phyloP scores from a whole-genome alignment of 768 basidiomycete species.

The Podaxis sp. region DNA sequence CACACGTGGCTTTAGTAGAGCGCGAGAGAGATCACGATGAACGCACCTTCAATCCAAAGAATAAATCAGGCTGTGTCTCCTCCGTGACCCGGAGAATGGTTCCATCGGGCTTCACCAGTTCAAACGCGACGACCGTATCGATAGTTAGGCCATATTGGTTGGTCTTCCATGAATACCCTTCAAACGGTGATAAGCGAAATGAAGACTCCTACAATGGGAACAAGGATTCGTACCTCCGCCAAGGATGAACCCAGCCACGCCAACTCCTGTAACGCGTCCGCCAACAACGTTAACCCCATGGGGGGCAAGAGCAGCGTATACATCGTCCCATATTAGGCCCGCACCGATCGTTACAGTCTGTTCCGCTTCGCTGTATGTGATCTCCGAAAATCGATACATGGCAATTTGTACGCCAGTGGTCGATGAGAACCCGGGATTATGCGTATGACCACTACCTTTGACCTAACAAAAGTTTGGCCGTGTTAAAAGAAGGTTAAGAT shows the following conservation, averaged over 20 bases:
- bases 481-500: conserved; percentile 32
- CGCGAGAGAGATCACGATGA: background rate
- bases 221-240: conserved; percentile 44
- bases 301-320: conserved; percentile 50
- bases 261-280: conserved; percentile 56
- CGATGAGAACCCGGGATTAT: conserved; percentile 59
- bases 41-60: conserved; percentile 33
- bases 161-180: conserved; percentile 64
- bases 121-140: conserved; percentile 56
- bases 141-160: conserved; percentile 60
- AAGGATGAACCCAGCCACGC: conserved; percentile 57
- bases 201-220: background rate
- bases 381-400: conserved; percentile 47
- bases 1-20: background rate
- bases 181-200: conserved; percentile 28
- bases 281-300: conserved; percentile 56
- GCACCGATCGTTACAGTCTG: conserved; percentile 44
- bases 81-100: conserved; percentile 36
- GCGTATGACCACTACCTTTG: conserved; percentile 62
- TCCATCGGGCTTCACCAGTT: conserved; percentile 59
- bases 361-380: conserved; percentile 38
- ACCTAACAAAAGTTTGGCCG: conserved; percentile 38
- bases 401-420: conserved; percentile 60
- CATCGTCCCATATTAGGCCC: conserved; percentile 66
- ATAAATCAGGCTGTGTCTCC: conserved; percentile 35